phyloP scores from a whole-genome alignment of 2,329 filamentous ascomycete species.

The Cladophialophora immunda region DNA sequence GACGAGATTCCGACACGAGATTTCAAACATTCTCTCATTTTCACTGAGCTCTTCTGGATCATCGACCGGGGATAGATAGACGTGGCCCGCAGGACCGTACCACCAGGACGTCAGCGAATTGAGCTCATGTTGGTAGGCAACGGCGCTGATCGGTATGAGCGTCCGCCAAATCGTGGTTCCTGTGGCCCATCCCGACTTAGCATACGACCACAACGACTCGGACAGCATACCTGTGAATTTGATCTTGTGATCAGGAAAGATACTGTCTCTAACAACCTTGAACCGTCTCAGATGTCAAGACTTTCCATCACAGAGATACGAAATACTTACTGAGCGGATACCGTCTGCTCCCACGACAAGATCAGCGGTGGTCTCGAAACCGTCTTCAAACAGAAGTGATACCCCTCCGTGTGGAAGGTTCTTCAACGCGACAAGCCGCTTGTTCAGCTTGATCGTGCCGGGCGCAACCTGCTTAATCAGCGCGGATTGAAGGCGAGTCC shows the following conservation, averaged over 20 bases:
- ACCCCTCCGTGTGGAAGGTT: constrained; percentile 51
- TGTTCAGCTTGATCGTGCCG: constrained; percentile 56
- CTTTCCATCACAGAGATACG: background rate
- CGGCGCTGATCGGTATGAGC: constrained; percentile 50
- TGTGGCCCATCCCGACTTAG: background rate
- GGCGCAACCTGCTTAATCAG: constrained; percentile 57
- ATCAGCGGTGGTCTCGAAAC: constrained; percentile 45
- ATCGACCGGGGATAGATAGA: constrained; percentile 54
- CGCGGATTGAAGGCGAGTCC: constrained; percentile 57
- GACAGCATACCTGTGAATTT: constrained; percentile 52
- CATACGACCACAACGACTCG: constrained; percentile 28
- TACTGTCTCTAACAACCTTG: constrained; percentile 53
- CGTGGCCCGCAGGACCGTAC: constrained; percentile 54
- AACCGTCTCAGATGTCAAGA: background rate
- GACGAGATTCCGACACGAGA: constrained; percentile 49
- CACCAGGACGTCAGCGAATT: constrained; percentile 52
- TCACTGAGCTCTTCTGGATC: constrained; percentile 35
- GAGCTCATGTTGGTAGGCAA: constrained; percentile 47
- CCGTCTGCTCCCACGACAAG: constrained; percentile 46
- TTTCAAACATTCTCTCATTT: constrained; percentile 50
- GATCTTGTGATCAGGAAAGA: constrained; percentile 55
- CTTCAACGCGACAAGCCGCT: constrained; percentile 53
- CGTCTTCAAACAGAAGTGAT: constrained; percentile 58
- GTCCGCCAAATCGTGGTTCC: constrained; percentile 60
- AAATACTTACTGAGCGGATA: constrained; percentile 40